Base-by-base conservation (phyloP, 306 rosid species). In the Abrus pulchellus region DNA sequence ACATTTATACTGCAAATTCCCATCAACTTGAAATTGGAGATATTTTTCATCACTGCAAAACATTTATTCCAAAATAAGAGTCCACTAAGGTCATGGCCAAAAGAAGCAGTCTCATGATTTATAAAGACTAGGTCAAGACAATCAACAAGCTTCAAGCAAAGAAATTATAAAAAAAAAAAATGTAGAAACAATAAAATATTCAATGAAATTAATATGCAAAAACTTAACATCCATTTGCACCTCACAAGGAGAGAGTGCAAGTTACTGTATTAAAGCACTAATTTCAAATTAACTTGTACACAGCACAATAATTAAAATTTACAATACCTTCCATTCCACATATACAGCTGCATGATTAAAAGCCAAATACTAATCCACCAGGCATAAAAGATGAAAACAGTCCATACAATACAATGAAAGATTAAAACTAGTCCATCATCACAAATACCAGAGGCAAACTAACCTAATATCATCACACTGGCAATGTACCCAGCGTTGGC, bases 401-500 rank as follows among this genome's bases (percentile, higher is more conserved):
- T 61, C 63, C 36, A 68, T 13, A 43, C 5, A 11, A 63, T 27
- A 77, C 50, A 47, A 65, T 10, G 4, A 40, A 65, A 57, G 41
- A 54, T 65, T 10, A 5, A 65, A 75, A 57, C 34, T 48, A 84
- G 56, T 57, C 32, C 34, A 52, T 63, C 62, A 72, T 67, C 69
- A 28, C 61, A 64, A 57, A 71, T 43, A 13, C 50, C 49, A 65
- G 64, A 40, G 69, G 67, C 67, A 65, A 40, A 82, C 75, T 79
- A 77, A 93, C 99, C 99, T 93, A 83, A 96, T 96, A 76, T 92
- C 86, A 85, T 96, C 99, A 82, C 99, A 96, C 33, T 92, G 97
- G 84, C 99, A 96, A 85, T 96, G 99, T 80, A 96, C 98, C 99
- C 99, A 96, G 29, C 97, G 97, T 89, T 93, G 97, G 94, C 99